Base-by-base conservation (phyloP, 805 yeast species). In the Cyberlindnera xishuangbannaensis region DNA sequence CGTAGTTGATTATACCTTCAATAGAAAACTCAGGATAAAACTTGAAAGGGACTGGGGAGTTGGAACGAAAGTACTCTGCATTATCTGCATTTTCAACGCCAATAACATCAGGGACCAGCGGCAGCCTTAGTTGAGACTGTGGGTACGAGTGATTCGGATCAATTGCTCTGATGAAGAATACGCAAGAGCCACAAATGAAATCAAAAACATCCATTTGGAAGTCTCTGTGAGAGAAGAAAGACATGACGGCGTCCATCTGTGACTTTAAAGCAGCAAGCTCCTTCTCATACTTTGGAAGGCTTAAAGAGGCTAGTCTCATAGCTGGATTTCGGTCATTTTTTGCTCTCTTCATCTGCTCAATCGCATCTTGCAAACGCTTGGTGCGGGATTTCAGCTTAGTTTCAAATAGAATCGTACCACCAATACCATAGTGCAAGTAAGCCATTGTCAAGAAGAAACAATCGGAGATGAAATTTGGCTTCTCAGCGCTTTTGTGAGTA, bases 361-460 rank as follows among this genome's bases (percentile, higher is more conserved):
- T 57, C 39, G 71, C 65, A 42, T 71, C 71, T 12, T 70, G 62
- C 19, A 78, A 50, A 37, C 80, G 28, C 20, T 65, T 69, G 18
- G 76, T 57, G 40, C 72, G 66, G 43, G 71, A 72, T 12, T 70
- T 62, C 20, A 78, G 50, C 38, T 79, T 73, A 27, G 73, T 76
- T 39, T 76, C 73, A 28, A 64, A 66, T 28, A 75, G 67, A 37
- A 71, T 59, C 0, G 82, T 60, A 31, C 97, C 97, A 16, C 95
- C 95, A 26, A 85, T 63, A 27, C 97, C 98, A 59, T 83, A 92
- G 45, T 90, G 88, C 30, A 85, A 58, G 54, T 81, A 87, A 0
- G 95, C 77, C 32, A 82, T 64, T 6, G 88, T 76, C 36, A 92
- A 55, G 50, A 70, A 92, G 57, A 87, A 92, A 49, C 95, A 81